phyloP scores from a whole-genome alignment of 345 rosid genomes.

The Chamaenerion angustifolium region DNA sequence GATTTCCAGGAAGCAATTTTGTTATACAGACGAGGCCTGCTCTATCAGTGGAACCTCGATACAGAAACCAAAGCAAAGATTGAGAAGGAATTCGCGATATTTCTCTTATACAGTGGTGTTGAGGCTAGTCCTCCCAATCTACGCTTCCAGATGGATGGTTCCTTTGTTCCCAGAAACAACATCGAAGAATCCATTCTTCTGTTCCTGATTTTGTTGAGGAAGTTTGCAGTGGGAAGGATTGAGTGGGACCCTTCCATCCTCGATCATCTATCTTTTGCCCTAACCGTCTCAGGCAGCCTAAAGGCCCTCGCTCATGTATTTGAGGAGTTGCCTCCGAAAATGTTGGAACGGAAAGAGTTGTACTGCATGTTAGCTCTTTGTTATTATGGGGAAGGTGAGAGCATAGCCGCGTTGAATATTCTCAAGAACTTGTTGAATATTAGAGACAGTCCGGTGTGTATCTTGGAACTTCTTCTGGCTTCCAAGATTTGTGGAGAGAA shows the following conservation, averaged over 20 bases:
- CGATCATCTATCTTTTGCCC: constrained; percentile 58
- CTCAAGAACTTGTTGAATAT: constrained; percentile 33
- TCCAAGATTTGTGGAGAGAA: constrained; percentile 51
- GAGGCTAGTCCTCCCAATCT: constrained; percentile 57
- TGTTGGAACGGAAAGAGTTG: constrained; percentile 25
- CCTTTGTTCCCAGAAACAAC: constrained; percentile 61
- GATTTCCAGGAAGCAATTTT: constrained; percentile 39
- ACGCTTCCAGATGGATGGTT: constrained; percentile 42
- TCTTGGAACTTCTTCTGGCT: constrained; percentile 39
- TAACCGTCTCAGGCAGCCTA: constrained; percentile 40
- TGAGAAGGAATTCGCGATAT: constrained; percentile 48
- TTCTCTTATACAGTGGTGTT: constrained; percentile 51
- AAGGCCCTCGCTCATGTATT: constrained; percentile 36
- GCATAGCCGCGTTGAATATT: constrained; percentile 42
- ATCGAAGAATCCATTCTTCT: constrained; percentile 57
- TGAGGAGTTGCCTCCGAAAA: constrained; percentile 49
- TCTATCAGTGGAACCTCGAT: constrained; percentile 53
- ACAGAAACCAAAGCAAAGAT: constrained; percentile 35
- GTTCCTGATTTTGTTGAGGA: constrained; percentile 36
- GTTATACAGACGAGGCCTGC: constrained; percentile 50
- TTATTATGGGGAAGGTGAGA: constrained; percentile 45
- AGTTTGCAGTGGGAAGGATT: constrained; percentile 28
- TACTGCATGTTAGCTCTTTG: constrained; percentile 41
- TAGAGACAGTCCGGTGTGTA: constrained; percentile 28
- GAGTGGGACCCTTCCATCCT: constrained; percentile 56